A percentile compares a stretch with the other conserved stretches of the same genome.
phyloP scores from a whole-genome alignment of 2,329 filamentous ascomycete species.

The Ophiostoma australiae region DNA sequence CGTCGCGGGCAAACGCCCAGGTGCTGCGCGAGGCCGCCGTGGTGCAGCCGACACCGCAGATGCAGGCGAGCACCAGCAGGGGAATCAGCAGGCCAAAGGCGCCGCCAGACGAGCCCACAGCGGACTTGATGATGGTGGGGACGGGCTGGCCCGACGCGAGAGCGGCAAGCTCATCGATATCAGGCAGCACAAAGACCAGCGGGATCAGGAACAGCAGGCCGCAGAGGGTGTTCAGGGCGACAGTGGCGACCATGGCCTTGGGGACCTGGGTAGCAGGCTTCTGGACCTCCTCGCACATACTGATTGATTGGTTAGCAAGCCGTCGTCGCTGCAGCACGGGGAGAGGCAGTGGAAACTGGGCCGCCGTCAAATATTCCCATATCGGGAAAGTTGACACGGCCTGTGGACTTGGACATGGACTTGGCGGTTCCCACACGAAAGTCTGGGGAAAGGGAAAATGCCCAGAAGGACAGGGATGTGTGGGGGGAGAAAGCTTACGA shows the following conservation, averaged over 20 bases:
- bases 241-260: constrained; percentile 15
- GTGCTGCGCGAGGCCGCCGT: constrained; percentile 13
- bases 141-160: constrained; percentile 14
- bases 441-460: neutral
- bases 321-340: neutral
- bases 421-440: constrained; percentile 1
- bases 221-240: constrained; percentile 8
- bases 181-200: constrained; percentile 11
- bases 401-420: neutral
- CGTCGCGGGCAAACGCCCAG: constrained; percentile 13
- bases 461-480: neutral
- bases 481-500: neutral
- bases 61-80: constrained; percentile 12
- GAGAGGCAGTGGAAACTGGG: neutral
- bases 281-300: constrained; percentile 16
- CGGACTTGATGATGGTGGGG: constrained; percentile 10
- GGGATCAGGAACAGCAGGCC: constrained; percentile 15
- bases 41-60: constrained; percentile 15
- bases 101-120: constrained; percentile 7
- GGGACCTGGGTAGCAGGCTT: constrained; percentile 17
- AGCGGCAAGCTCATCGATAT: neutral
- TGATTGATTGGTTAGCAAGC: neutral
- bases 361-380: neutral
- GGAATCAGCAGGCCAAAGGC: constrained; percentile 9
- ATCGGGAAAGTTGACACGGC: neutral